A percentile compares a stretch with the other conserved stretches of the same genome.
Evolutionary conservation across 1,284 basidiomycete species (phyloP).

Genomic region (Ustilago shanxiensis): DNA sequence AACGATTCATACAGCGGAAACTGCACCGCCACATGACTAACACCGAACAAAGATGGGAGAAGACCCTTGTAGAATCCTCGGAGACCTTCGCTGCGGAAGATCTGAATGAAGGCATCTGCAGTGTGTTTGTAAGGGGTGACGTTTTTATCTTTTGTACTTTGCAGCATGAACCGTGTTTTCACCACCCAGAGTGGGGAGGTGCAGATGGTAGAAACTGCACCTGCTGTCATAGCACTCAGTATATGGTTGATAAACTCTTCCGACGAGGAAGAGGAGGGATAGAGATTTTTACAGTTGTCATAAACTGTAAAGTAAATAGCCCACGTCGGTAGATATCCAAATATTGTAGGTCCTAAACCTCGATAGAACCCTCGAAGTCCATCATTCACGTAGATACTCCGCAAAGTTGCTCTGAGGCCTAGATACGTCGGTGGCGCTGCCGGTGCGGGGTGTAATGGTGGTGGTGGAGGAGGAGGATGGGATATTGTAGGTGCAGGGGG

Average conservation of each 20-base stretch:
- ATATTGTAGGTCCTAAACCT: conserved; percentile 67
- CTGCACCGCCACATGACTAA: conserved; percentile 67
- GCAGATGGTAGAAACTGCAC: conserved; percentile 62
- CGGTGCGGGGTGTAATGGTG: conserved; percentile 3
- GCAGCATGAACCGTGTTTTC: conserved; percentile 67
- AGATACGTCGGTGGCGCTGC: conserved; percentile 33
- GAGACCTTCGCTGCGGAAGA: conserved; percentile 60
- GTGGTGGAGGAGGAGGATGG: not conserved
- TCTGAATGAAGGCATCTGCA: conserved; percentile 65
- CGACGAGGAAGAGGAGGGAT: conserved; percentile 8
- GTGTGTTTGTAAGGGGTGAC: conserved; percentile 60
- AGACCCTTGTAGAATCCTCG: conserved; percentile 67
- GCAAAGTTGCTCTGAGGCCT: conserved; percentile 31
- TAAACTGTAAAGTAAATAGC: conserved; percentile 69
- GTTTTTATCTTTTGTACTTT: conserved; percentile 27
- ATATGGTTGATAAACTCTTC: conserved; percentile 65
- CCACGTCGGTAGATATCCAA: conserved; percentile 69
- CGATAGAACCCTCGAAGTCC: conserved; percentile 68
- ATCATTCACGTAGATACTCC: conserved; percentile 62
- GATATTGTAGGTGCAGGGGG: conserved; percentile 10
- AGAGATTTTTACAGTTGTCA: conserved; percentile 53
- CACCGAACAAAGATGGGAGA: conserved; percentile 64
- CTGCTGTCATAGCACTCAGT: conserved; percentile 65
- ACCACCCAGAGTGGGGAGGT: conserved; percentile 69
- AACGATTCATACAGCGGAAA: conserved; percentile 69